Evolutionary conservation across 1,139 yeast genomes (phyloP), one percentile per base, ranked within the genome.

Genomic region (Pichia sp.): DNA sequence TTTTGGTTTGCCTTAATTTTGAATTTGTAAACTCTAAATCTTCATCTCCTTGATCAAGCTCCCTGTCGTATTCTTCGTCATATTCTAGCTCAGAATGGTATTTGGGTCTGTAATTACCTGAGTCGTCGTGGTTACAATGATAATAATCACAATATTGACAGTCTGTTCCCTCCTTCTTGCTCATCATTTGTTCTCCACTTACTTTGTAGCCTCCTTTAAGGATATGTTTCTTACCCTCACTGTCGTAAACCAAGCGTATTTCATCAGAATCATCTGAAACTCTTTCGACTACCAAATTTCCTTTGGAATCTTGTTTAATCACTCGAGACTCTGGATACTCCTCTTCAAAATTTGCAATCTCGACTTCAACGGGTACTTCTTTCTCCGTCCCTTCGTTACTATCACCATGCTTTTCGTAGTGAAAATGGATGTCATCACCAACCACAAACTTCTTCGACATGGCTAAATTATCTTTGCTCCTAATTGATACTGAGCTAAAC

Each of bases 301-400:
- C 93, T 56, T 81, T 79, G 4, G 83, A 72, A 1, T 77, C 82
- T 56, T 79, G 82, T 54, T 79, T 81, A 49, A 83, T 78, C 3
- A 83, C 79, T 45, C 93, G 59, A 3, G 86, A 79, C 5, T 76
- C 69, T 1, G 93, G 93, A 56, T 83, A 83, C 14, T 79, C 85
- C 14, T 70, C 72, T 14, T 72, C 70, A 4, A 80, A 77, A 47
- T 77, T 68, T 56, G 72, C 73, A 38, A 77, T 52, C 36, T 74
- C 69, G 11, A 75, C 79, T 41, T 62, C 51, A 10, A 59, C 41
- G 28, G 51, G 49, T 32, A 41, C 39, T 46, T 42, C 30, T 4
- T 14, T n/a, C n/a, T n/a, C n/a, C n/a, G n/a, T n/a, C n/a, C n/a
- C n/a, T n/a, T 26, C 34, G 11, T 6, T 11, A 20, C 22, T 23